Conservation (phyloP, 2,329 filamentous ascomycete genomes). For the Trichoderma atrobrunneum region DNA sequence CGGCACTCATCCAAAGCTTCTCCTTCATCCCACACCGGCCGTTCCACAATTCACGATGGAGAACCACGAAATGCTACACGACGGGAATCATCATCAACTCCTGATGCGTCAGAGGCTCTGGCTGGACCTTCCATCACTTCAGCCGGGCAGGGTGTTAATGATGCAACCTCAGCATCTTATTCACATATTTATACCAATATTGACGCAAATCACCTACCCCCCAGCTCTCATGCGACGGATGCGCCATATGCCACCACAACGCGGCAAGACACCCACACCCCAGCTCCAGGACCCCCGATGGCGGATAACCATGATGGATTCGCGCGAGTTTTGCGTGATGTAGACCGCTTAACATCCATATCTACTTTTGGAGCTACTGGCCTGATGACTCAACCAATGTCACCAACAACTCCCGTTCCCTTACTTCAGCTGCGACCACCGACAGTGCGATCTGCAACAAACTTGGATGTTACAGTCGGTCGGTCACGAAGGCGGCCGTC, state of each 20-base stretch:
- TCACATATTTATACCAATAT: slow-evolving; percentile 19
- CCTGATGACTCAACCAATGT: slow-evolving; percentile 84
- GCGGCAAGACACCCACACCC: slow-evolving; percentile 55
- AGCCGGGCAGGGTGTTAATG: slow-evolving; percentile 24
- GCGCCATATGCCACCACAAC: slow-evolving; percentile 49
- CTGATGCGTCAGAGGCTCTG: slow-evolving; percentile 46
- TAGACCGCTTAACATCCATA: slow-evolving; percentile 82
- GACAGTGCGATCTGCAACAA: slow-evolving; percentile 52
- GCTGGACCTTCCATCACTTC: slow-evolving; percentile 38
- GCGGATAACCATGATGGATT: slow-evolving; percentile 71
- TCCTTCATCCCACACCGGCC: slow-evolving; percentile 53
- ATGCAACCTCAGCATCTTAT: slow-evolving; percentile 24
- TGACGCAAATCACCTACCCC: slow-evolving; percentile 44
- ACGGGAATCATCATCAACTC: slow-evolving; percentile 71
- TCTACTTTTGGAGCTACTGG: slow-evolving; percentile 65
- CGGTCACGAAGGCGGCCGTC: slow-evolving; percentile 71
- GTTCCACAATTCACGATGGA: slow-evolving; percentile 51
- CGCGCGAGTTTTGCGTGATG: slow-evolving; percentile 75
- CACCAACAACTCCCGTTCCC: slow-evolving; percentile 79
- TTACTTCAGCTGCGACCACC: slow-evolving; percentile 59
- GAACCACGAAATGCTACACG: slow-evolving; percentile 66
- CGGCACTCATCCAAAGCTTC: slow-evolving; percentile 47
- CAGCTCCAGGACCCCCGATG: slow-evolving; percentile 63
- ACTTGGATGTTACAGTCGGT: slow-evolving; percentile 46
- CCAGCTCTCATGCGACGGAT: slow-evolving; percentile 52